Base-by-base conservation (phyloP, 148 eudicot genomes). In the Chenopodium formosanum region DNA sequence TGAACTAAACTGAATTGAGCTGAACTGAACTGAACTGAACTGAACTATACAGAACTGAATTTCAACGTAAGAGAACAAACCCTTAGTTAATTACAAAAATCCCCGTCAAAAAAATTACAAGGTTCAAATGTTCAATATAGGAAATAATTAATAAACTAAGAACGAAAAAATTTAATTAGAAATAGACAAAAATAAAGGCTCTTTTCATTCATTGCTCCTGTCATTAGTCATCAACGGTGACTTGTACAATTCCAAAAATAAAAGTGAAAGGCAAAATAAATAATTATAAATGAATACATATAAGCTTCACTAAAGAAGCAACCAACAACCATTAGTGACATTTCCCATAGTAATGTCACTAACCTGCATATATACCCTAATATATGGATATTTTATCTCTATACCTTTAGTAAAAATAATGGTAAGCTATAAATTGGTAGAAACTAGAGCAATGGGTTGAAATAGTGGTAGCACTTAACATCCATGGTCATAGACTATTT, bases 231-330 rank as follows among this genome's bases (percentile, higher is more conserved):
- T 53, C 25, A 29, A 20, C 58, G 37, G 29, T 74, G 71, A 77
- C 81, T 71, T 71, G 27, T 83, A 67, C 62, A 71, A 53, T 29
- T 67, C 79, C 78, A 73, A 83, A 66, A 63, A 69, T 12, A 83
- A 14, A 1, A 53, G 75, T 73, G 46, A 66, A 52, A 78, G 78
- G 79, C 75, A 64, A 3, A 75, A 46, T 46, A 79, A 25, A 83
- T 9, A 46, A 44, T 17, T 25, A 68, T 34, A 74, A 67, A 67
- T 73, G 58, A 66, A 52, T 67, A 53, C 71, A 48, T 73, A 56
- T 14, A 68, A 56, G 27, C 71, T 79, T 83, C 68, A 40, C 47
- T 11, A 13, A 13, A 11, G 52, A 83, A 83, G 68, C 78, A 73
- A 71, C 62, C 63, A 64, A 52, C 62, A 3, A 56, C 3, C 62